These are phyloP conservation scores for Glonium stellatum DNA, from an alignment of 495 filamentous ascomycete species.

Conservation along the genomic window DNA sequence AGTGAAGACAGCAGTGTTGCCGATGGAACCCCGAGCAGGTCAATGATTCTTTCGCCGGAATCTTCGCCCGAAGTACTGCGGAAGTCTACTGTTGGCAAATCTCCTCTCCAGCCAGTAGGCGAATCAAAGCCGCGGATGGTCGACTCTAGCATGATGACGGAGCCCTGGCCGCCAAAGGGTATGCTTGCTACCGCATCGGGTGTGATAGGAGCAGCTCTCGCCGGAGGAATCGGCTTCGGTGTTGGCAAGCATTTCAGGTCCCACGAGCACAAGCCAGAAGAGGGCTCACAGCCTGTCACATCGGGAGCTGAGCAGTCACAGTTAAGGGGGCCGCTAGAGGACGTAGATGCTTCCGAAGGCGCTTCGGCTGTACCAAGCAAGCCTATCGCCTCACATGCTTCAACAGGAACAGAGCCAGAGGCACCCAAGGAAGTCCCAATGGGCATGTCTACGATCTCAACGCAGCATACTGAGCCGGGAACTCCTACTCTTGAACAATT, in stretches of 20 bases:
- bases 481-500: conserved; percentile 21
- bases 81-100: conserved; percentile 4
- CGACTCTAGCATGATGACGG: conserved; percentile 65
- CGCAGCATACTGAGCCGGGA: conserved; percentile 35
- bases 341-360: background rate
- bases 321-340: background rate
- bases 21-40: conserved; percentile 42
- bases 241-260: background rate
- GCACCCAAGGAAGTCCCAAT: background rate
- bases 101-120: conserved; percentile 20
- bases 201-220: conserved; percentile 22
- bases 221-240: conserved; percentile 22
- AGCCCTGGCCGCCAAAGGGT: conserved; percentile 47
- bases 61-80: conserved; percentile 22
- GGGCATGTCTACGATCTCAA: conserved; percentile 7
- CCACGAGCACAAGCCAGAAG: background rate
- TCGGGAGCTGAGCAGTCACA: background rate
- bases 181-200: conserved; percentile 7
- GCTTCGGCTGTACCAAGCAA: background rate
- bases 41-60: conserved; percentile 21
- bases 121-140: conserved; percentile 46
- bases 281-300: background rate
- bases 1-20: conserved; percentile 47
- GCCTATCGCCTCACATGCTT: background rate
- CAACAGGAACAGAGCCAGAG: background rate